Conservation (phyloP, 2,329 filamentous ascomycete genomes). For the Macroventuria anomochaeta region DNA sequence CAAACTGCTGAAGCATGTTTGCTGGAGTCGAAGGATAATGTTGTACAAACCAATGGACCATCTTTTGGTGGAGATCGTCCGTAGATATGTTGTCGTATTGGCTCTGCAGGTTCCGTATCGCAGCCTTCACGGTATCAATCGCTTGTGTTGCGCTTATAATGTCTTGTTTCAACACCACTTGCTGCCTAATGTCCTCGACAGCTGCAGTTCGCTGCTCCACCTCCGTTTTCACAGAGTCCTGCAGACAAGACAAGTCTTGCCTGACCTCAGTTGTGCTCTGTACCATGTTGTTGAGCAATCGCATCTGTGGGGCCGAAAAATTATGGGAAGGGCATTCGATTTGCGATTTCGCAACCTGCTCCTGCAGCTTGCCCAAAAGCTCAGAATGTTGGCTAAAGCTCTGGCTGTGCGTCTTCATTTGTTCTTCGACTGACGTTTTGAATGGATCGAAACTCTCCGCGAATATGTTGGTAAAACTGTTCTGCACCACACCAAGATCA, state of each 20-base stretch:
- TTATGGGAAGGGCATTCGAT: neutral
- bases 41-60: constrained; percentile 32
- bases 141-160: neutral
- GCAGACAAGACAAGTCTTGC: neutral
- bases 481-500: neutral
- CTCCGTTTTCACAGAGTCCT: neutral
- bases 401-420: neutral
- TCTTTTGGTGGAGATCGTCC: constrained; percentile 28
- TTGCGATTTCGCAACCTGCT: neutral
- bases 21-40: constrained; percentile 20
- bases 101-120: constrained; percentile 21
- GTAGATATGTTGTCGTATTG: constrained; percentile 40
- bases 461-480: neutral
- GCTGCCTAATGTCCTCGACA: neutral
- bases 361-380: neutral
- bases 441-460: constrained; percentile 4
- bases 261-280: neutral
- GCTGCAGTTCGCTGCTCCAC: neutral
- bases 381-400: neutral
- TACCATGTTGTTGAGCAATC: neutral
- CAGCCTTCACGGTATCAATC: constrained; percentile 9
- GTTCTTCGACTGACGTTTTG: neutral
- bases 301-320: neutral
- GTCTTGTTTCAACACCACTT: constrained; percentile 12
- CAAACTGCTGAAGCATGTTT: constrained; percentile 8